A percentile compares a stretch with the other conserved stretches of the same genome.
Conservation (phyloP, 2,329 filamentous ascomycete species). For the Stemphylium beticola region DNA sequence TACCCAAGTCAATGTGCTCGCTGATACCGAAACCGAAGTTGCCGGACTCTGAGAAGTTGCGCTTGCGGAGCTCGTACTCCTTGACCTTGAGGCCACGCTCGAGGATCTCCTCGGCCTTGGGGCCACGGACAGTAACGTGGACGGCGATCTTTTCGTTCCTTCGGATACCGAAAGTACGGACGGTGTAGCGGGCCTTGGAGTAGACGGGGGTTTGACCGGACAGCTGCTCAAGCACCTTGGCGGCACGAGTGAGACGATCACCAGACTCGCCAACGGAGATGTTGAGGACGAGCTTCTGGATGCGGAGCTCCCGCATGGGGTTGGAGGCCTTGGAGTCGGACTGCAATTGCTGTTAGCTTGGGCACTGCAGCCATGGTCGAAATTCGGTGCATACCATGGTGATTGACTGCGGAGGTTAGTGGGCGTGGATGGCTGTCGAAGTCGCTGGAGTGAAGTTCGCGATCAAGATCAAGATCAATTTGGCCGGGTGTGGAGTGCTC, state of each 20-base stretch:
- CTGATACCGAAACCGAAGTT: slow-evolving; percentile 98
- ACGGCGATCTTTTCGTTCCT: slow-evolving; percentile 99
- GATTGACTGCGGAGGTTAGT: slow-evolving; percentile 48
- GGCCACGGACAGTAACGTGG: slow-evolving; percentile 98
- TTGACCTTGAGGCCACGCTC: slow-evolving; percentile 99
- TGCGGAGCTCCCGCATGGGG: slow-evolving; percentile 99
- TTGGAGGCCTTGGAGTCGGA: slow-evolving; percentile 76
- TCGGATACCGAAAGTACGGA: slow-evolving; percentile 99
- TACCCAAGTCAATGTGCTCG: slow-evolving; percentile 99
- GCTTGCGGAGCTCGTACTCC: slow-evolving; percentile 99
- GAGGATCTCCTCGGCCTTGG: slow-evolving; percentile 99
- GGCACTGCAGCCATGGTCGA: slow-evolving; percentile 9
- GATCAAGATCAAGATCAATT: slow-evolving; percentile 27
- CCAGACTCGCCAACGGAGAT: slow-evolving; percentile 99
- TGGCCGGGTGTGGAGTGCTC: slow-evolving; percentile 28
- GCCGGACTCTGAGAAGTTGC: slow-evolving; percentile 99
- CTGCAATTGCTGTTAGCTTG: slow-evolving; percentile 37
- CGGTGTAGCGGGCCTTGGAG: slow-evolving; percentile 99
- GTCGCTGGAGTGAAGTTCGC: slow-evolving; percentile 34
- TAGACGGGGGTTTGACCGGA: slow-evolving; percentile 99
- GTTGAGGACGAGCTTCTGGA: slow-evolving; percentile 99
- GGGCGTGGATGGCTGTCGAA: slow-evolving; percentile 39
- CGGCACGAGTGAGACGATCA: slow-evolving; percentile 99
- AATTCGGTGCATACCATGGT: slow-evolving; percentile 45
- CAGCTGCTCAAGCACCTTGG: slow-evolving; percentile 99